phyloP scores from a whole-genome alignment of 768 basidiomycete species.

The Tulasnella sp. region DNA sequence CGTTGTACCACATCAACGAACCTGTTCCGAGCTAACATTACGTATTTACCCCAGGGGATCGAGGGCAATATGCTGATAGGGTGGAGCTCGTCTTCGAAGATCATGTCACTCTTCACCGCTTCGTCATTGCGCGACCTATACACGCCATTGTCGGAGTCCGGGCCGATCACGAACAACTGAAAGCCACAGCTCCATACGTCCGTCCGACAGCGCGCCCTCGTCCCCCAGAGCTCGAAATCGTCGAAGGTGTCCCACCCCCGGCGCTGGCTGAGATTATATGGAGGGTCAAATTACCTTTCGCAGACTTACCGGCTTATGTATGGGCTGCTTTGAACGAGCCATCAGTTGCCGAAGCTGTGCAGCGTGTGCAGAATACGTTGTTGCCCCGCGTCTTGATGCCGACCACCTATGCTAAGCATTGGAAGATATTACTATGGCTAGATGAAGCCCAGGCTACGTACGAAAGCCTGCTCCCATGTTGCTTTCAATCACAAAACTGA shows the following conservation, averaged over 20 bases:
- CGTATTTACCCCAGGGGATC: background rate
- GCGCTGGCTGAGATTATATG: constrained; percentile 37
- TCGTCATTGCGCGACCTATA: constrained; percentile 10
- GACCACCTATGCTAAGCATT: constrained; percentile 36
- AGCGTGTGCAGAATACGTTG: background rate
- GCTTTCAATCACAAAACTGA: too few relatives aligned
- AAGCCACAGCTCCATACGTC: constrained; percentile 38
- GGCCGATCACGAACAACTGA: constrained; percentile 38
- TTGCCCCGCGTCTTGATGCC: too few relatives aligned
- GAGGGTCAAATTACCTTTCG: constrained; percentile 31
- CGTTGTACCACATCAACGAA: constrained; percentile 29
- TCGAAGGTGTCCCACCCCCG: constrained; percentile 34
- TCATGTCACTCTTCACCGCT: background rate
- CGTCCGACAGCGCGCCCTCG: background rate
- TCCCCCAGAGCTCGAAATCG: constrained; percentile 24
- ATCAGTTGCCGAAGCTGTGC: constrained; percentile 18
- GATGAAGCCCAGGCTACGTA: constrained; percentile 31
- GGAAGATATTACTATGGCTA: constrained; percentile 38
- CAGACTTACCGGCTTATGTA: constrained; percentile 32
- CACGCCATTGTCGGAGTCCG: constrained; percentile 12
- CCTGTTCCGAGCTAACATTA: background rate
- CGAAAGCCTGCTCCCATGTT: background rate
- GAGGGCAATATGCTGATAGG: constrained; percentile 16
- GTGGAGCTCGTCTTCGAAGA: constrained; percentile 15
- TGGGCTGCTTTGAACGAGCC: constrained; percentile 25